Base-by-base conservation (phyloP, 1,284 basidiomycete genomes). In the Trichosporon asahii region DNA sequence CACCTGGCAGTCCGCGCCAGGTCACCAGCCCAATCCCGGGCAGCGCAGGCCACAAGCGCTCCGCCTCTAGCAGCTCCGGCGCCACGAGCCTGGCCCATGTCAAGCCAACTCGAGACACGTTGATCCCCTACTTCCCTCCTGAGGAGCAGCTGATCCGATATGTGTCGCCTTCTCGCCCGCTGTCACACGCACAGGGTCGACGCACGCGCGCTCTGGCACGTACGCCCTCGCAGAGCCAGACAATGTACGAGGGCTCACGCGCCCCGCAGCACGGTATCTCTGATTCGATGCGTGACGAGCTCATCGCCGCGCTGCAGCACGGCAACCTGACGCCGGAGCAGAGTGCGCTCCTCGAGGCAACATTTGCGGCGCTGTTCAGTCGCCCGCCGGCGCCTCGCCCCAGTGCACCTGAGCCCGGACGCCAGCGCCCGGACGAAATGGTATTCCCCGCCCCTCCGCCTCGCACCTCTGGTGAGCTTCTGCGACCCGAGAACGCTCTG, bases 71-170 rank as follows among this genome's bases (percentile, higher is more conserved):
- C 18, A 33, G 29, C 57, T 31, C 57, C 12, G 57, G 7, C 21
- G 57, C 57, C 12, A 18, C 18, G 18, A 61, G 23, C 29, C 27
- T 61, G 2, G 27, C 57, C 5, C 57, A 61, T 11, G 27, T 31
- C 29, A 29, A 61, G 57, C 27, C 57, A 2, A 9, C 15, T 15
- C 57, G 57, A 29, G 57, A 61, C 29, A 61, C 57, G 29, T 31
- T 61, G 27, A 61, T 61, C 57, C 57, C 57, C 4, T 61, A 61
- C 57, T 61, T 61, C 27, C 57, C 57, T 18, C 57, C 57, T 6
- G 27, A 61, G 11, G 27, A 61, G 57, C 57, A 61, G 29, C 29
- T 61, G 27, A 27, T 61, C 27, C 57, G 57, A 1, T 61, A 61
- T 14, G 57, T 61, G 2, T 31, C 57, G 12, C 57, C 57, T 8